Percentiles rank a stretch among this genome's conserved stretches.
These are phyloP conservation scores for Neoboletus magnificus DNA, from an alignment of 768 basidiomycete genomes.

Conservation along the genomic window DNA sequence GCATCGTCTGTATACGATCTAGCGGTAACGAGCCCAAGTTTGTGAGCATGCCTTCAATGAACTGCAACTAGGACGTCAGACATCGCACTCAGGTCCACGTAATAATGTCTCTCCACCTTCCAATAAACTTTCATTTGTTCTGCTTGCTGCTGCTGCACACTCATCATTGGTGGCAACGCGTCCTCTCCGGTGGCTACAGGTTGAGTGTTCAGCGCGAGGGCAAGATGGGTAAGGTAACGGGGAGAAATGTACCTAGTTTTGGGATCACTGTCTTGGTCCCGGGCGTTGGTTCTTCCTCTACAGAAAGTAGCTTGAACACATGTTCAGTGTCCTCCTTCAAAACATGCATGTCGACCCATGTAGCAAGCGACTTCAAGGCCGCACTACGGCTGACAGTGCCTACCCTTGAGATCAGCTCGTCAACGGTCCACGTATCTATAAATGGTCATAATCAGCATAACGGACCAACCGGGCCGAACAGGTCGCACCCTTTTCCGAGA, in stretches of 20 bases:
- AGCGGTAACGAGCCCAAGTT: slow-evolving; percentile 74
- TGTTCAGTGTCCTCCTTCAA: slow-evolving; percentile 64
- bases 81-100: neutral
- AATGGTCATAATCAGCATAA: neutral
- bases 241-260: slow-evolving; percentile 23
- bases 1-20: slow-evolving; percentile 86
- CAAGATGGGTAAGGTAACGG: neutral
- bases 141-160: slow-evolving; percentile 69
- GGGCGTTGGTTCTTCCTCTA: slow-evolving; percentile 45
- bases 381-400: slow-evolving; percentile 62
- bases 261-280: slow-evolving; percentile 19
- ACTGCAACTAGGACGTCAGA: slow-evolving; percentile 41
- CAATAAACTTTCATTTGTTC: slow-evolving; percentile 87
- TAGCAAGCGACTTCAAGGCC: slow-evolving; percentile 70
- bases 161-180: slow-evolving; percentile 46
- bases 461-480: neutral
- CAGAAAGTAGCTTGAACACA: slow-evolving; percentile 63
- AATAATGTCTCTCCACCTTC: slow-evolving; percentile 53
- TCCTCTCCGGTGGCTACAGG: slow-evolving; percentile 39
- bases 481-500: slow-evolving; percentile 61
- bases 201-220: neutral
- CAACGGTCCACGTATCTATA: slow-evolving; percentile 66
- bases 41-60: slow-evolving; percentile 88
- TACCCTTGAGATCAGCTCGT: slow-evolving; percentile 62
- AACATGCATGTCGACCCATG: slow-evolving; percentile 83